These are phyloP conservation scores for Amphibolis antarctica DNA, from an alignment of 106 monocot species.

Conservation along the genomic window DNA sequence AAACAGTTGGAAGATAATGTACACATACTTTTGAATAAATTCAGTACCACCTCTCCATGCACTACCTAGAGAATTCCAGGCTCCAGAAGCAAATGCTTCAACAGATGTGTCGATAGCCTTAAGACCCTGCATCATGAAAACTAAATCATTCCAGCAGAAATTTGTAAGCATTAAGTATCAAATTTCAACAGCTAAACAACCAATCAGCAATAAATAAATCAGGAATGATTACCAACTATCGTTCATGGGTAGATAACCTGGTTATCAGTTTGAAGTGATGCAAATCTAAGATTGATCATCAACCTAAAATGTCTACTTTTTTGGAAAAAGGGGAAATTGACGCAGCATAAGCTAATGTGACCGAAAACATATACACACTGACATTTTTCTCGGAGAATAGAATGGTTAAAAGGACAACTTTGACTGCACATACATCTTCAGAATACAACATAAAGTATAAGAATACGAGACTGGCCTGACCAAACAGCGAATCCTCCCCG, in stretches of 20 bases:
- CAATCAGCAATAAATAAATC: background rate
- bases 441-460: background rate
- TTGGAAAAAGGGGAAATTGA: too few relatives aligned
- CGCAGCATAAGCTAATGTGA: too few relatives aligned
- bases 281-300: background rate
- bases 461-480: slow-evolving; percentile 33
- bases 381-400: too few relatives aligned
- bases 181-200: background rate
- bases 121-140: slow-evolving; percentile 41
- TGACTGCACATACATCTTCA: too few relatives aligned
- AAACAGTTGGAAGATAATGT: background rate
- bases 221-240: too few relatives aligned
- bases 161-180: background rate
- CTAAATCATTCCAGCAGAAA: background rate
- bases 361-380: too few relatives aligned
- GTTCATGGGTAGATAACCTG: background rate
- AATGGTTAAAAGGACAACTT: too few relatives aligned
- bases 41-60: slow-evolving; percentile 70
- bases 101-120: slow-evolving; percentile 67
- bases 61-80: slow-evolving; percentile 64
- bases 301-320: background rate
- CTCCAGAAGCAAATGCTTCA: slow-evolving; percentile 64
- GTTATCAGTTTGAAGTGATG: background rate
- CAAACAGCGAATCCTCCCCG: slow-evolving; percentile 69
- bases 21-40: slow-evolving; percentile 59